Evolutionary conservation across 176 grass and related monocot species (phyloP).

Genomic region (Aegilops umbellulata): DNA sequence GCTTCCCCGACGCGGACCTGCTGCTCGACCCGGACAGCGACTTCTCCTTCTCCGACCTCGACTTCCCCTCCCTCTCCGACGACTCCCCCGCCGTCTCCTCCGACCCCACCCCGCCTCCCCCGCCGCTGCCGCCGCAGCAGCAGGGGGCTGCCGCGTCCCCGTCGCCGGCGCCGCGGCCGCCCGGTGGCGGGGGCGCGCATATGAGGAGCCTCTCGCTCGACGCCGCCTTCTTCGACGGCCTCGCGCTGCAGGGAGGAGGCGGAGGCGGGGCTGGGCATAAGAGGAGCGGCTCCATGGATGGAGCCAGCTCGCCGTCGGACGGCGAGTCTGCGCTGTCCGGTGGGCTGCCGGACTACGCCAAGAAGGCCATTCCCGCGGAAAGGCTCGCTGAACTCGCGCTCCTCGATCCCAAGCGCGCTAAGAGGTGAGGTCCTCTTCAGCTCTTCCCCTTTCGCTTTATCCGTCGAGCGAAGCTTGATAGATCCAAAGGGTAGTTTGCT

Average conservation of each 20-base stretch:
- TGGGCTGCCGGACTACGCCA: conserved; percentile 64
- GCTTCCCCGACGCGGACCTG: conserved; percentile 78
- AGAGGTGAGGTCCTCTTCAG: conserved; percentile 49
- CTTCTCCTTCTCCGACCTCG: conserved; percentile 87
- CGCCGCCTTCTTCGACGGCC: conserved; percentile 82
- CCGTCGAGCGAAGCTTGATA: not conserved
- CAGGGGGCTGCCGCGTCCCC: not conserved
- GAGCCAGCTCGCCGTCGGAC: conserved; percentile 61
- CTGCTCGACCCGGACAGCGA: conserved; percentile 73
- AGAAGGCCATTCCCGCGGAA: conserved; percentile 81
- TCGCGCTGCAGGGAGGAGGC: conserved; percentile 53
- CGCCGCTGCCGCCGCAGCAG: not conserved
- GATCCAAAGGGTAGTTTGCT: not conserved
- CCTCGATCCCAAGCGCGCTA: conserved; percentile 88
- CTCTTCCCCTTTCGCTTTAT: not conserved
- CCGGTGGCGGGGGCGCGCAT: conserved; percentile 31
- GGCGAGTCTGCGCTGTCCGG: conserved; percentile 54
- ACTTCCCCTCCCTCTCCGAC: conserved; percentile 94
- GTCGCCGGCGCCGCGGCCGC: conserved; percentile 28
- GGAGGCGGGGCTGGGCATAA: conserved; percentile 48
- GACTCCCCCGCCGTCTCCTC: conserved; percentile 57
- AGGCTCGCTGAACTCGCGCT: conserved; percentile 80
- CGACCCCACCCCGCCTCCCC: conserved; percentile 36
- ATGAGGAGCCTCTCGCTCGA: conserved; percentile 83
- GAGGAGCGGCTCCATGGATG: conserved; percentile 88